These are phyloP conservation scores for Penicillium chermesinum DNA, from an alignment of 495 filamentous ascomycete genomes.

Conservation along the genomic window DNA sequence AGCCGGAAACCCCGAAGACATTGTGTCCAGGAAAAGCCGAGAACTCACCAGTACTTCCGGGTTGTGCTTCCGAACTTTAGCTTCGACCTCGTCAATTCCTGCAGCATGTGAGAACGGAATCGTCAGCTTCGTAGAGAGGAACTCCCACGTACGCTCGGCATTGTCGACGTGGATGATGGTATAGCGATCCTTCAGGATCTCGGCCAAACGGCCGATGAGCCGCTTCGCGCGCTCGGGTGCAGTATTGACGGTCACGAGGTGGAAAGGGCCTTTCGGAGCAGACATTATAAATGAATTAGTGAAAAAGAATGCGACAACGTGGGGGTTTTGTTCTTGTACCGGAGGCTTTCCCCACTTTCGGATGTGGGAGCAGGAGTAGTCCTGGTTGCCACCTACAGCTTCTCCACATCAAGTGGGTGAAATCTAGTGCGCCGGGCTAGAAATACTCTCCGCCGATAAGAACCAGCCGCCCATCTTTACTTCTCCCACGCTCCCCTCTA, in stretches of 20 bases:
- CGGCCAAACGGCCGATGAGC: conserved; percentile 54
- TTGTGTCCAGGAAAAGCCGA: conserved; percentile 10
- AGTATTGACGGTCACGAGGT: conserved; percentile 64
- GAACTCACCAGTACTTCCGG: conserved; percentile 47
- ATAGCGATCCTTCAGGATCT: conserved; percentile 55
- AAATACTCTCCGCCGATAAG: conserved; percentile 20
- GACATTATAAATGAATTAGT: conserved; percentile 27
- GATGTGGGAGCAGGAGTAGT: too few species aligned
- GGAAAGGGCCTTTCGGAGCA: conserved; percentile 53
- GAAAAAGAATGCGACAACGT: conserved; percentile 4
- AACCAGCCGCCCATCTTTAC: neutral
- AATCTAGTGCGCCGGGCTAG: conserved; percentile 2
- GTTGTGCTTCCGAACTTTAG: conserved; percentile 44
- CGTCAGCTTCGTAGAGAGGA: neutral
- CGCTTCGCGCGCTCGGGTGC: conserved; percentile 59
- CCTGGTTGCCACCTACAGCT: conserved; percentile 19
- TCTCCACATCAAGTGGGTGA: conserved; percentile 1
- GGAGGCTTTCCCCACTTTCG: neutral
- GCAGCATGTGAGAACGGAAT: conserved; percentile 2
- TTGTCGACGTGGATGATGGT: conserved; percentile 56
- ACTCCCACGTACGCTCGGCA: conserved; percentile 43
- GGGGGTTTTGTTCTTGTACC: conserved; percentile 14
- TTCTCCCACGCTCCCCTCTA: neutral
- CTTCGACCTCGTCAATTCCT: conserved; percentile 50
- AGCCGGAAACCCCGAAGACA: neutral